Evolutionary conservation across 495 filamentous ascomycete species (phyloP).

Genomic region (Chaetomium fimeti): DNA sequence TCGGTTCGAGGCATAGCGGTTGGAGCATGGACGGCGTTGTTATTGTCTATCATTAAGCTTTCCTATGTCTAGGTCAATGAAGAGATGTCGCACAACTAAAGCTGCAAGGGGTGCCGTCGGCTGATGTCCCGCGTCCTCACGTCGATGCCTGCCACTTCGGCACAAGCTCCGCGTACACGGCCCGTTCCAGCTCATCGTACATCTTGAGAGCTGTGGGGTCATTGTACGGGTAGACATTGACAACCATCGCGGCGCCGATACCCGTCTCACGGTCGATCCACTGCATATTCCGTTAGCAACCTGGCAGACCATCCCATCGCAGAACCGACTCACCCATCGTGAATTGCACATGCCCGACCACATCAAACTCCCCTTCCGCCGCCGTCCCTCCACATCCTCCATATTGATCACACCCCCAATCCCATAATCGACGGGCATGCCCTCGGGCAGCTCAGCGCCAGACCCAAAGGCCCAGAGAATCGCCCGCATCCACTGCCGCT

Average conservation of each 20-base stretch:
- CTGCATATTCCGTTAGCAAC: conserved; percentile 21
- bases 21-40: conserved; percentile 1
- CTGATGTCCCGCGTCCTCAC: not conserved
- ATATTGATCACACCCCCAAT: conserved; percentile 33
- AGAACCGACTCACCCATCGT: conserved; percentile 35
- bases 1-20: not conserved
- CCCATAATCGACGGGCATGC: conserved; percentile 26
- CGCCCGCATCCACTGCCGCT: conserved; percentile 18
- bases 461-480: conserved; percentile 15
- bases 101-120: not conserved
- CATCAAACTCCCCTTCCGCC: conserved; percentile 39
- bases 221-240: conserved; percentile 29
- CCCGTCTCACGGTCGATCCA: conserved; percentile 41
- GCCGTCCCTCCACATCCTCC: conserved; percentile 34
- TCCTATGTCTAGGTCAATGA: conserved; percentile 2
- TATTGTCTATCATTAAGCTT: conserved; percentile 2
- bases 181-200: conserved; percentile 36
- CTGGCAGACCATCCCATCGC: not conserved
- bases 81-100: not conserved
- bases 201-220: conserved; percentile 30
- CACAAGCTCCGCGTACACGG: conserved; percentile 34
- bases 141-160: conserved; percentile 5
- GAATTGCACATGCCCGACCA: conserved; percentile 36
- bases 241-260: conserved; percentile 32
- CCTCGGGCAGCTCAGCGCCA: conserved; percentile 27